Base-by-base conservation (phyloP, 805 yeast genomes). In the Lipomyces yamanashiensis region DNA sequence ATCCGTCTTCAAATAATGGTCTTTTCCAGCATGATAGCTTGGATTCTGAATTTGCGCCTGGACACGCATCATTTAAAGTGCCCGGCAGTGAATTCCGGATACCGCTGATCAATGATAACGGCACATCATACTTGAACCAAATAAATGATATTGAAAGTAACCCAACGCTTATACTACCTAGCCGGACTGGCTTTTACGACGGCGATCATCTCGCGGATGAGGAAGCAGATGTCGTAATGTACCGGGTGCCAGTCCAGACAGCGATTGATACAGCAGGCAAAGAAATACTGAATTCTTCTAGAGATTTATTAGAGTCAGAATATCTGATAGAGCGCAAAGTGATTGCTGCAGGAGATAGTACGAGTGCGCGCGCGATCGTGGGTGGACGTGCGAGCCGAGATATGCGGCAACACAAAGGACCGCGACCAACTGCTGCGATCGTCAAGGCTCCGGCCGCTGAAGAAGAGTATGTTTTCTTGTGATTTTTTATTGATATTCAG, bases 311-410 rank as follows among this genome's bases (percentile, higher is more conserved):
- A 9, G 49, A 23, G 7, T 17, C 47, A 12, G 36, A 40, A 9
- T 7, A 17, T 1, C 33, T 21, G 12, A 12, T 19, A 5, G 49
- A 28, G 37, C 59, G 64, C 17, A 54, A 43, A 15, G 49, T 61
- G 10, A 23, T 56, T 7, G 43, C 61, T 13, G 44, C 55, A n/a
- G 63, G 55, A 10, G 61, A 54, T 12, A 47, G 54, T 50, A 53
- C 58, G 17, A 52, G 40, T 28, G 61, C 54, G 17, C 50, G 44
- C 28, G 60, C 50, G 8, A 55, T 62, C 21, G 52, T 62, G 10
- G 65, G 65, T 6, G 62, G 65, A 12, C 58, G 65, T 9, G 58
- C 65, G 13, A 61, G 61, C 37, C 45, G 64, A 9, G 65, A 62
- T 28, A 41, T 58, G 41, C 59, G 55, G 21, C 28, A 19, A 6